These are phyloP conservation scores for Massariosphaeria phaeospora DNA, from an alignment of 495 filamentous ascomycete species.

Conservation along the genomic window DNA sequence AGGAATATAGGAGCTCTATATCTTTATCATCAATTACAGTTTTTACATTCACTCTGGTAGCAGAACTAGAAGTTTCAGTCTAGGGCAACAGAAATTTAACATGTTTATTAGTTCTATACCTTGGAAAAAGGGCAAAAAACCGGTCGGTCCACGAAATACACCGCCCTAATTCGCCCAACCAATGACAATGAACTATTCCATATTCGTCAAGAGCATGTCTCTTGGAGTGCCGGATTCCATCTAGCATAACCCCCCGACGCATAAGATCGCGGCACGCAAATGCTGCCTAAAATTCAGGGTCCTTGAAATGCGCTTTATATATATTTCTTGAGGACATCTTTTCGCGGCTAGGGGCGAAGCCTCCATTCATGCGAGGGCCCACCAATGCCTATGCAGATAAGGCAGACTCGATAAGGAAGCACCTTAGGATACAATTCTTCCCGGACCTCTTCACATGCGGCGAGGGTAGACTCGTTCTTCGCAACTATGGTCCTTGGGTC, in stretches of 20 bases:
- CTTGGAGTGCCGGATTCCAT: no score
- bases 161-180: no score
- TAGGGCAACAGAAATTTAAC: no score
- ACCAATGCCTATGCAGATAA: conserved; percentile 11
- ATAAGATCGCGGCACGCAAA: conserved; percentile 5
- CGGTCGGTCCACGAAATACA: no score
- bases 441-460: background rate
- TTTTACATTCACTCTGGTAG: no score
- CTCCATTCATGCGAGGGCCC: conserved; percentile 1
- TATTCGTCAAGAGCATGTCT: conserved; percentile 10
- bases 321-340: conserved; percentile 17
- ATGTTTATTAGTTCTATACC: no score
- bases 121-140: no score
- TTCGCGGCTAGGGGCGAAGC: conserved; percentile 1
- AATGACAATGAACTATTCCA: conserved; percentile 11
- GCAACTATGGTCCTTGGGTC: background rate
- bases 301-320: conserved; percentile 12
- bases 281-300: conserved; percentile 8
- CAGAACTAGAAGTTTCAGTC: no score
- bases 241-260: conserved; percentile 6
- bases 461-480: background rate
- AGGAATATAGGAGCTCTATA: no score
- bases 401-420: conserved; percentile 8
- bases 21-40: no score
- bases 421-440: conserved; percentile 8